Percentiles rank a stretch among this genome's conserved stretches.
Evolutionary conservation across 768 basidiomycete genomes (phyloP).

Genomic region (Mycena sanguinolenta): DNA sequence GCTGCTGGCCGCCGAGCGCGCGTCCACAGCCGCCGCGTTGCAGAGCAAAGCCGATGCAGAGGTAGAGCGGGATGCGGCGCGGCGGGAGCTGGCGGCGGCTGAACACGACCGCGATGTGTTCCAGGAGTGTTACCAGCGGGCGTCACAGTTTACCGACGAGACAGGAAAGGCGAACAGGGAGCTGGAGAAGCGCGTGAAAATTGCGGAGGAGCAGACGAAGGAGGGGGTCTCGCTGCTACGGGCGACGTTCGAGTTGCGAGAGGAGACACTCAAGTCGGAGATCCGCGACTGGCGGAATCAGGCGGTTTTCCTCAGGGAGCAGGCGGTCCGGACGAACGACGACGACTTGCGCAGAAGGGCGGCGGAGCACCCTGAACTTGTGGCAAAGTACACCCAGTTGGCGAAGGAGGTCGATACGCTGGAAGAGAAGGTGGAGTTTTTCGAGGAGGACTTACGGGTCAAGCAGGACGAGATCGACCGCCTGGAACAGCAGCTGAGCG

Average conservation of each 20-base stretch:
- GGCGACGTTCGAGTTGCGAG: slow-evolving; percentile 60
- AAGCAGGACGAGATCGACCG: slow-evolving; percentile 33
- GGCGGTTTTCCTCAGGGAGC: slow-evolving; percentile 65
- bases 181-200: slow-evolving; percentile 59
- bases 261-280: slow-evolving; percentile 63
- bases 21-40: slow-evolving; percentile 3
- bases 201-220: slow-evolving; percentile 67
- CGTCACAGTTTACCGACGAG: slow-evolving; percentile 61
- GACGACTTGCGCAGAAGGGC: slow-evolving; percentile 69
- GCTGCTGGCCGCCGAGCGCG: slow-evolving; percentile 32
- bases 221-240: slow-evolving; percentile 69
- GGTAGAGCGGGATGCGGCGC: slow-evolving; percentile 25
- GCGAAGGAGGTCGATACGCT: slow-evolving; percentile 43
- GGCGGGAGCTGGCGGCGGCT: slow-evolving; percentile 1
- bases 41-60: slow-evolving; percentile 8
- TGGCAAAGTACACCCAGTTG: slow-evolving; percentile 50
- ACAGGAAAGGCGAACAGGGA: slow-evolving; percentile 65
- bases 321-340: slow-evolving; percentile 69
- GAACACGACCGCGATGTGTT: slow-evolving; percentile 52
- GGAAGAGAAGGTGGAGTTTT: slow-evolving; percentile 34
- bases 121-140: slow-evolving; percentile 65
- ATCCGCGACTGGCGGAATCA: slow-evolving; percentile 60
- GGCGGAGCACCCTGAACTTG: slow-evolving; percentile 68
- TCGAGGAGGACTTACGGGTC: slow-evolving; percentile 38
- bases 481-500: slow-evolving; percentile 41